Percentiles rank a stretch among this genome's conserved stretches.
phyloP scores from a whole-genome alignment of 208 protist species.

The Trypanosoma lewisi region DNA sequence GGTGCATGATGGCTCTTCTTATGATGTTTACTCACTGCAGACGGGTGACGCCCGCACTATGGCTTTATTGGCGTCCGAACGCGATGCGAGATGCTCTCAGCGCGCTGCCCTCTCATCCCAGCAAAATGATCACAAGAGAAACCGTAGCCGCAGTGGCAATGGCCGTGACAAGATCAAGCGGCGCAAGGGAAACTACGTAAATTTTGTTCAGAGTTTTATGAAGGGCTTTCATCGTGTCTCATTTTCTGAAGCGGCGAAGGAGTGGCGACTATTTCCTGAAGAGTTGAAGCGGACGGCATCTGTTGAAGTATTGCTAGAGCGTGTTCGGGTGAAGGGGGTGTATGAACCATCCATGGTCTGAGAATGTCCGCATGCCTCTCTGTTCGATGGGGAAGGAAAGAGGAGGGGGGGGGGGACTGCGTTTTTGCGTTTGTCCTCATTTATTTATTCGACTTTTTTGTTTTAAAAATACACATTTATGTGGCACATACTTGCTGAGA shows the following conservation, averaged over 20 bases:
- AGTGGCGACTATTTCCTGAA: conserved; percentile 31
- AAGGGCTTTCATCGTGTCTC: conserved; percentile 33
- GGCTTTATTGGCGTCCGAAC: conserved; percentile 4
- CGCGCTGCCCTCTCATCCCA: background rate
- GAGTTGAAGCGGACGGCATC: conserved; percentile 6
- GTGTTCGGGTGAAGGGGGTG: conserved; percentile 11
- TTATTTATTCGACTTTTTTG: conserved; percentile 3
- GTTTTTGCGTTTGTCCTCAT: background rate
- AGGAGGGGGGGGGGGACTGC: background rate
- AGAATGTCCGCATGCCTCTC: no score
- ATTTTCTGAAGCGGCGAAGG: conserved; percentile 33
- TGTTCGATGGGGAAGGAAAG: background rate
- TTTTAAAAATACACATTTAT: conserved; percentile 1
- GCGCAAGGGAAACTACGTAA: conserved; percentile 23
- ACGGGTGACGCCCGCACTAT: conserved; percentile 1
- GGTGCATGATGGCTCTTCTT: conserved; percentile 33
- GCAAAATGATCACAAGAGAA: background rate
- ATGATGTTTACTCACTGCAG: conserved; percentile 35
- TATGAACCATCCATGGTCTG: background rate
- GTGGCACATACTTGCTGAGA: no score
- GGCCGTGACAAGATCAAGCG: background rate
- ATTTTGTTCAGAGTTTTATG: conserved; percentile 40
- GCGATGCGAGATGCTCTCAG: conserved; percentile 6
- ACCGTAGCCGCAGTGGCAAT: background rate
- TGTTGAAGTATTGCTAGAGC: conserved; percentile 14